A percentile compares a stretch with the other conserved stretches of the same genome.
Evolutionary conservation across 2,329 filamentous ascomycete species (phyloP).

Genomic region (Fusarium sp.): DNA sequence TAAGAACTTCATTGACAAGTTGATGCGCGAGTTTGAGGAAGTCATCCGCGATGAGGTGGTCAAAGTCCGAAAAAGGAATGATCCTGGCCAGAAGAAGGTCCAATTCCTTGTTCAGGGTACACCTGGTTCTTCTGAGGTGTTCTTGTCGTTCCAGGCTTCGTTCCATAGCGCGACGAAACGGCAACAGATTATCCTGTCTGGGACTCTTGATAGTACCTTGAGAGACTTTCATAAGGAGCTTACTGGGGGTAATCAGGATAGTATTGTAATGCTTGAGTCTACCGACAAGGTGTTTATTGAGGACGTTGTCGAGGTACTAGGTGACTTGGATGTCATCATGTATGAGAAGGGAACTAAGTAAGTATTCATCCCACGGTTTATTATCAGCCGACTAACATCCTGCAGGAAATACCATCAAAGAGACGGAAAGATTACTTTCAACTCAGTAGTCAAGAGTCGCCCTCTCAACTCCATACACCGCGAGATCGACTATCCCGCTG

Average conservation of each 20-base stretch:
- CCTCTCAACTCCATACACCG: constrained; percentile 49
- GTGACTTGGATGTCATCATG: background rate
- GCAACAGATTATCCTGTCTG: constrained; percentile 49
- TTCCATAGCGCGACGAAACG: constrained; percentile 47
- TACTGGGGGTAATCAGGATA: background rate
- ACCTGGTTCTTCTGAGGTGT: constrained; percentile 46
- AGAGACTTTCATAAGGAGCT: background rate
- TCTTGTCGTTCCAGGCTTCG: constrained; percentile 52
- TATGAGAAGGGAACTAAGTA: constrained; percentile 22
- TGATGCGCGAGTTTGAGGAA: constrained; percentile 47
- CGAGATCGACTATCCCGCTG: constrained; percentile 47
- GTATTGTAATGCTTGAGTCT: constrained; percentile 26
- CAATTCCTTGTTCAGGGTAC: constrained; percentile 52
- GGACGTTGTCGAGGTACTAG: background rate
- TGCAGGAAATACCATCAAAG: constrained; percentile 30
- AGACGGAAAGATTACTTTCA: constrained; percentile 38
- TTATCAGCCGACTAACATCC: rapidly evolving
- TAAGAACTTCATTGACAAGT: constrained; percentile 49
- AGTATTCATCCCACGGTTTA: rapidly evolving
- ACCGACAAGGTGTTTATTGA: background rate
- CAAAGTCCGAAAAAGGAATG: constrained; percentile 49
- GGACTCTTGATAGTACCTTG: background rate
- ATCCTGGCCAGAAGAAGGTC: constrained; percentile 46
- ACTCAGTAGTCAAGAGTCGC: constrained; percentile 44
- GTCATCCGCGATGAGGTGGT: constrained; percentile 44